Evolutionary conservation across 202 grass and related monocot species (phyloP).

Genomic region (Elaeis oleifera): DNA sequence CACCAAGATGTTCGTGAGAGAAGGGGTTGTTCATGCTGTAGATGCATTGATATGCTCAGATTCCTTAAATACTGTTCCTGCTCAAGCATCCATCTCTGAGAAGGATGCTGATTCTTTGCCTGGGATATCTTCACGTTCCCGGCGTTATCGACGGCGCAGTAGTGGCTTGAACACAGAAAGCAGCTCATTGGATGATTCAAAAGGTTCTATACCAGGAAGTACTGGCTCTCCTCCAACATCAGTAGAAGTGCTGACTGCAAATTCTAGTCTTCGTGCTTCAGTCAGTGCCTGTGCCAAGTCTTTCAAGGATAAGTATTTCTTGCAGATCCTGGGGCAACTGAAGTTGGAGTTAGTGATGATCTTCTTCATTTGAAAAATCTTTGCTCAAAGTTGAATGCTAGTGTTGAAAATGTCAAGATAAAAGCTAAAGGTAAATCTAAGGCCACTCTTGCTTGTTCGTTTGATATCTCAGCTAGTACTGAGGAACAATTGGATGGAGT

Average conservation of each 20-base stretch:
- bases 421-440: slow-evolving; percentile 86
- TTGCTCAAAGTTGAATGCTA: slow-evolving; percentile 54
- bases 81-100: slow-evolving; percentile 33
- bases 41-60: slow-evolving; percentile 62
- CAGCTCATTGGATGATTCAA: slow-evolving; percentile 40
- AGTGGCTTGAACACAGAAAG: slow-evolving; percentile 34
- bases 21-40: slow-evolving; percentile 89
- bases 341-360: slow-evolving; percentile 69
- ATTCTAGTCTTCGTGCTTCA: slow-evolving; percentile 41
- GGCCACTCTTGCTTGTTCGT: slow-evolving; percentile 25
- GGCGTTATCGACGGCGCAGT: slow-evolving; percentile 42
- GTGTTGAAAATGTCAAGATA: slow-evolving; percentile 39
- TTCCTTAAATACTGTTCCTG: slow-evolving; percentile 24
- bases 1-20: slow-evolving; percentile 76
- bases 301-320: slow-evolving; percentile 74
- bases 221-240: slow-evolving; percentile 21
- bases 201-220: slow-evolving; percentile 29
- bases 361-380: slow-evolving; percentile 55
- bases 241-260: slow-evolving; percentile 27
- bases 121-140: slow-evolving; percentile 42
- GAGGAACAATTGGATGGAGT: slow-evolving; percentile 59
- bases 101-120: slow-evolving; percentile 29
- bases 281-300: slow-evolving; percentile 61
- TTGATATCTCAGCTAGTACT: slow-evolving; percentile 33
- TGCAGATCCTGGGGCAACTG: slow-evolving; percentile 41